phyloP scores from a whole-genome alignment of 2,329 filamentous ascomycete species.

The Ceratocystis variospora region DNA sequence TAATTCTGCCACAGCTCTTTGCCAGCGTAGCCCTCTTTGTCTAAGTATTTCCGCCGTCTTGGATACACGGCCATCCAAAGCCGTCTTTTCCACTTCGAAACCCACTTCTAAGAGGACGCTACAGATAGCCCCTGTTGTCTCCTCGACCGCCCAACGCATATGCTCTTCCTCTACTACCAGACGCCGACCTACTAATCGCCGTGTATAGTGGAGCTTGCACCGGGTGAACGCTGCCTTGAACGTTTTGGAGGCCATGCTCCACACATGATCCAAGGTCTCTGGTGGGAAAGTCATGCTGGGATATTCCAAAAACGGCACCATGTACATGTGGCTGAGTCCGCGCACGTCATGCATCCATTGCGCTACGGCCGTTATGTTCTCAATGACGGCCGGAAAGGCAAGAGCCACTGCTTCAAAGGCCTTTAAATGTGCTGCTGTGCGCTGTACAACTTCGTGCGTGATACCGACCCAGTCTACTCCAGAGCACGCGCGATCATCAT shows the following conservation, averaged over 20 bases:
- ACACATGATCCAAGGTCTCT: conserved; percentile 20
- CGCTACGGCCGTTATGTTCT: conserved; percentile 23
- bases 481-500: conserved; percentile 24
- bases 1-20: conserved; percentile 29
- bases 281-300: conserved; percentile 23
- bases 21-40: conserved; percentile 22
- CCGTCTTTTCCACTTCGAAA: conserved; percentile 30
- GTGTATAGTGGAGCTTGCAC: conserved; percentile 32
- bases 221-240: conserved; percentile 29
- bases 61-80: conserved; percentile 24
- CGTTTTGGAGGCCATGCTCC: conserved; percentile 25
- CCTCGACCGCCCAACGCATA: conserved; percentile 30
- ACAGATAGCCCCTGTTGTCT: conserved; percentile 31
- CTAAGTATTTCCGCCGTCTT: neutral
- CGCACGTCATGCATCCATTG: conserved; percentile 27
- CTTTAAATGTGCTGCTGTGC: conserved; percentile 27
- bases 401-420: conserved; percentile 25
- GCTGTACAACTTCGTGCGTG: conserved; percentile 31
- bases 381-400: conserved; percentile 18
- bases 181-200: conserved; percentile 25
- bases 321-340: conserved; percentile 30
- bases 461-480: conserved; percentile 33
- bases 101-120: conserved; percentile 30
- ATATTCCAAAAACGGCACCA: conserved; percentile 35
- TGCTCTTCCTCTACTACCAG: conserved; percentile 28